Conservation (phyloP, 75 land plant genomes). For the Gnetum montanum region DNA sequence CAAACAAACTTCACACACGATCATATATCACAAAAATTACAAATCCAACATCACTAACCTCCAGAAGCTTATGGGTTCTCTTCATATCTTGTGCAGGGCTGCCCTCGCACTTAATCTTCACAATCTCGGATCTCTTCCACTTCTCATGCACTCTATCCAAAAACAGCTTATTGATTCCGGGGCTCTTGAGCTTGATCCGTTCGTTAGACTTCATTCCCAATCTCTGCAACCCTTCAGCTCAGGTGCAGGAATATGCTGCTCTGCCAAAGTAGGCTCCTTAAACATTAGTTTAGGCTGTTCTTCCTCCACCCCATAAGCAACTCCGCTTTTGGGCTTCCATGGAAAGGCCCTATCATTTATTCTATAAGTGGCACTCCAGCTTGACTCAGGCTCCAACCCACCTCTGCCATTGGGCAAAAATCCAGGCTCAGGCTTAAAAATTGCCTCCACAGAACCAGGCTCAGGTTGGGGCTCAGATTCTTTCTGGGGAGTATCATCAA, state of each 20-base stretch:
- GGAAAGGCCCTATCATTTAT: constrained; percentile 13
- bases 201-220: constrained; percentile 31
- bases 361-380: constrained; percentile 14
- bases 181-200: constrained; percentile 47
- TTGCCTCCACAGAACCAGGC: constrained; percentile 54
- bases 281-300: constrained; percentile 5
- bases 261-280: constrained; percentile 50
- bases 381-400: constrained; percentile 22
- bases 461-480: constrained; percentile 14
- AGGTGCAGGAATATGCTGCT: constrained; percentile 60
- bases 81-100: constrained; percentile 72
- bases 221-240: constrained; percentile 55
- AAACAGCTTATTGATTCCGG: constrained; percentile 63
- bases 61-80: constrained; percentile 70
- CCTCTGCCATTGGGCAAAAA: constrained; percentile 43
- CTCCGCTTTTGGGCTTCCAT: constrained; percentile 71
- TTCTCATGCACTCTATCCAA: constrained; percentile 62
- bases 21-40: too few species aligned
- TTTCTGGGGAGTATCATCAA: constrained; percentile 17
- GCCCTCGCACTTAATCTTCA: constrained; percentile 69
- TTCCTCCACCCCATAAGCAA: constrained; percentile 10
- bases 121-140: constrained; percentile 70
- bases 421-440: constrained; percentile 60
- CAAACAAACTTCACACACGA: too few species aligned
- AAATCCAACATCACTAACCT: constrained; percentile 73